phyloP scores from a whole-genome alignment of 345 rosid genomes.

The Sisymbrium altissimum region DNA sequence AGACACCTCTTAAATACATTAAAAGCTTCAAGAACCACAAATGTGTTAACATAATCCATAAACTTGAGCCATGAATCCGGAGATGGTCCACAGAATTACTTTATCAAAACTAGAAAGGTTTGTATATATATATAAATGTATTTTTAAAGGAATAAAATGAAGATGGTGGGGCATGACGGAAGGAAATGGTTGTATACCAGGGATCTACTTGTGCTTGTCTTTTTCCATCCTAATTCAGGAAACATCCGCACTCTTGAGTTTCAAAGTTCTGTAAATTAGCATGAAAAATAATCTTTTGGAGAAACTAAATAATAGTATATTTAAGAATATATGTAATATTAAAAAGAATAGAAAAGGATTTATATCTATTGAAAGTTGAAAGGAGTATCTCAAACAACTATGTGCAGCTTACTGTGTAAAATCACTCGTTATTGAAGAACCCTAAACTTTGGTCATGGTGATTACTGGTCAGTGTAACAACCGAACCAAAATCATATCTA shows the following conservation, averaged over 20 bases:
- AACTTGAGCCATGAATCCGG: slow-evolving; percentile 6
- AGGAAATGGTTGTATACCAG: slow-evolving; percentile 9
- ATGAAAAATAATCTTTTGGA: not conserved
- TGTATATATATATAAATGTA: not conserved
- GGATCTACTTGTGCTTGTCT: slow-evolving; percentile 21
- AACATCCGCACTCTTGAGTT: slow-evolving; percentile 12
- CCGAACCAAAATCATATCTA: no score
- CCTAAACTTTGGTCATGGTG: no score
- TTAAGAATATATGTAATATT: not conserved
- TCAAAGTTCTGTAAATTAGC: not conserved
- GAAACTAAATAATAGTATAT: not conserved
- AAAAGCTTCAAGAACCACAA: slow-evolving; percentile 5
- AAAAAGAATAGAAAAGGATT: not conserved
- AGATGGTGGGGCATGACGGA: slow-evolving; percentile 22
- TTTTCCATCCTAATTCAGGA: not conserved
- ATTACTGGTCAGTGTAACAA: no score
- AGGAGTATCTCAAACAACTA: not conserved
- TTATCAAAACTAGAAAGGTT: not conserved
- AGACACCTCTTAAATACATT: not conserved
- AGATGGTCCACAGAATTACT: not conserved
- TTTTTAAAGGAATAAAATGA: not conserved
- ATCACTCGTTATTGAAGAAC: not conserved
- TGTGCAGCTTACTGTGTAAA: not conserved
- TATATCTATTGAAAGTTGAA: not conserved
- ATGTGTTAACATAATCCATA: not conserved